Evolutionary conservation across 495 filamentous ascomycete species (phyloP).

Genomic region (Talaromyces stipitatus): DNA sequence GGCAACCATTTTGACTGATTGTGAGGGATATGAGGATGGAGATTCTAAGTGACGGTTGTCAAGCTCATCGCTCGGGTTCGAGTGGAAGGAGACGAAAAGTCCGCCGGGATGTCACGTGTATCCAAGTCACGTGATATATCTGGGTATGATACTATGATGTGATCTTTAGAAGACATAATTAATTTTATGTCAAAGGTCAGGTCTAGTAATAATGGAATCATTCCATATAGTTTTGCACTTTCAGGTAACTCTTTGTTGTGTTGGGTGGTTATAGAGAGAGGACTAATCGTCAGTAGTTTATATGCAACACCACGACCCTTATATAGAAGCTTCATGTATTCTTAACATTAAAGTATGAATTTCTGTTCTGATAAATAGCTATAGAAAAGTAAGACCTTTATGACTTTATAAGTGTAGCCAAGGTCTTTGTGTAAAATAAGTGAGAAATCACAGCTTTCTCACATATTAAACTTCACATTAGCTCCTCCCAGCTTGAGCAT

Average conservation of each 20-base stretch:
- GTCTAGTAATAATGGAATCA: no score
- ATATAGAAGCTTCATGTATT: not conserved
- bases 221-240: not conserved
- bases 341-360: not conserved
- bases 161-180: no score
- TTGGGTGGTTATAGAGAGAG: not conserved
- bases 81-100: not conserved
- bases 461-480: not conserved
- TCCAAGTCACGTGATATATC: not conserved
- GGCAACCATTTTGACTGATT: slow-evolving; percentile 78
- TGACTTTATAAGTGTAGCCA: not conserved
- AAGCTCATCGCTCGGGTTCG: not conserved
- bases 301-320: not conserved
- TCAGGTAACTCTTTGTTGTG: not conserved
- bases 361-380: no score
- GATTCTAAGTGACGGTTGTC: not conserved
- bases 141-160: not conserved
- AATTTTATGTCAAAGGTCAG: no score
- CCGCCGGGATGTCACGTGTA: not conserved
- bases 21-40: slow-evolving; percentile 14
- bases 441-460: not conserved
- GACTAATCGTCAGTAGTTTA: not conserved
- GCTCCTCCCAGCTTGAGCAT: not conserved
- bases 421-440: not conserved
- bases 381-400: no score